A percentile compares a stretch with the other conserved stretches of the same genome.
phyloP scores from a whole-genome alignment of 1,284 basidiomycete genomes.

The Rhizoctonia solani region DNA sequence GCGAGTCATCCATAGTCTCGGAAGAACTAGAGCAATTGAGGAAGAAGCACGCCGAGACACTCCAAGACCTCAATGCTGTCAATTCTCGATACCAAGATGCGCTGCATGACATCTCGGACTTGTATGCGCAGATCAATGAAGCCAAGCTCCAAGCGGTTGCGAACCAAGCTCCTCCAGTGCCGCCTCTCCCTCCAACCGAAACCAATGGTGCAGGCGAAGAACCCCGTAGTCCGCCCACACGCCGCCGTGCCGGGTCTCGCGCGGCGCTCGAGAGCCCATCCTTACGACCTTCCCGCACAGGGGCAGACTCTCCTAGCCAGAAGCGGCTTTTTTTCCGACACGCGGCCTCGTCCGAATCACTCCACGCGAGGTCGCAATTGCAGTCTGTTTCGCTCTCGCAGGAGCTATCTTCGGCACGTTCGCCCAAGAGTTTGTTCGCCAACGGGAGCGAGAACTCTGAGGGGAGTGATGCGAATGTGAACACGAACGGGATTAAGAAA shows the following conservation, averaged over 20 bases:
- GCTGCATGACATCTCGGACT: constrained; percentile 83
- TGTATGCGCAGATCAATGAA: constrained; percentile 82
- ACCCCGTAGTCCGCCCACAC: neutral
- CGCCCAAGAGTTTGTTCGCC: constrained; percentile 76
- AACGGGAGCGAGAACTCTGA: constrained; percentile 48
- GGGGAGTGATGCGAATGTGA: constrained; percentile 39
- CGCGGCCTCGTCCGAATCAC: constrained; percentile 80
- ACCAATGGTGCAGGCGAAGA: neutral
- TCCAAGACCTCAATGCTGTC: constrained; percentile 76
- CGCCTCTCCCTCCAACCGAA: constrained; percentile 34
- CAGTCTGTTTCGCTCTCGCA: constrained; percentile 70
- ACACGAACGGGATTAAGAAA: neutral
- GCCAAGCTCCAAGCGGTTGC: constrained; percentile 58
- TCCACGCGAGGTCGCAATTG: constrained; percentile 69
- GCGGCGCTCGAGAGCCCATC: constrained; percentile 51
- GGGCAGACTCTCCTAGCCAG: constrained; percentile 51
- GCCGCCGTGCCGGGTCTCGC: constrained; percentile 57
- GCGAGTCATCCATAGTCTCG: constrained; percentile 55
- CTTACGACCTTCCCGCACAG: constrained; percentile 40
- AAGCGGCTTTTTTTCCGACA: constrained; percentile 80
- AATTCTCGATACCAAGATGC: constrained; percentile 85
- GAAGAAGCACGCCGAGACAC: constrained; percentile 75
- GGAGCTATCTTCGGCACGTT: constrained; percentile 90
- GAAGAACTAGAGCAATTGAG: constrained; percentile 52
- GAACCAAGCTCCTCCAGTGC: constrained; percentile 25